Evolutionary conservation across 1,139 yeast genomes (phyloP), one percentile per base, ranked within the genome.

Genomic region (Pneumocystis oryctolagi): DNA sequence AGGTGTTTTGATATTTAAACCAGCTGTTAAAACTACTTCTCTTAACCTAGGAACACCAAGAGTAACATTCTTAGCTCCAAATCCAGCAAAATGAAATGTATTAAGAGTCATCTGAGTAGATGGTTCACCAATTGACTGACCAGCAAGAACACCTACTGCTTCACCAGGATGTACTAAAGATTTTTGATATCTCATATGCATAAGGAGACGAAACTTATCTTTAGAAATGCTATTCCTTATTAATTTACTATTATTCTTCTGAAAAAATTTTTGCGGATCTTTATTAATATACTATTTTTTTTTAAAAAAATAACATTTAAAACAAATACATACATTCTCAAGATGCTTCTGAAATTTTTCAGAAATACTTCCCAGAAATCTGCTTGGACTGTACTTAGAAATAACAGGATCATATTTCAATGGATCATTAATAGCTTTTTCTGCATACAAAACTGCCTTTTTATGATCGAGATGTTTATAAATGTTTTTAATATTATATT

Each of bases 11-110:
- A 94, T 94, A 64, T 87, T 78, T 28, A 96, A 84, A 65, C 96
- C 88, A 12, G 98, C 99, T 20, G 98, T 94, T 98, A 94, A 94
- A 73, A 94, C 90, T 73, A 94, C 94, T 82, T 94, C 99, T 82
- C 99, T 86, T 90, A 94, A 85, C 83, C 99, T 96, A 61, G 99
- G 99, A 73, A 94, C 94, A 86, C 99, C 99, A 72, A 94, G 81
- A 0, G 99, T 94, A 69, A 94, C 99, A 76, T 94, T 94, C 61
- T 98, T 98, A 65, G 98, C 99, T 83, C 99, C 99, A 78, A 94
- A 98, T 74, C 99, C 99, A 70, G 99, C 99, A 73, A 94, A 94
- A 79, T 94, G 99, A 95, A 94, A 94, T 63, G 99, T 94, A 76
- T 94, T 94, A 72, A 94, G 82, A 28, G 99, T 94, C 99, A 94